Evolutionary conservation across 164 flowering plant species (phyloP).

Genomic region (Akebia trifoliata): DNA sequence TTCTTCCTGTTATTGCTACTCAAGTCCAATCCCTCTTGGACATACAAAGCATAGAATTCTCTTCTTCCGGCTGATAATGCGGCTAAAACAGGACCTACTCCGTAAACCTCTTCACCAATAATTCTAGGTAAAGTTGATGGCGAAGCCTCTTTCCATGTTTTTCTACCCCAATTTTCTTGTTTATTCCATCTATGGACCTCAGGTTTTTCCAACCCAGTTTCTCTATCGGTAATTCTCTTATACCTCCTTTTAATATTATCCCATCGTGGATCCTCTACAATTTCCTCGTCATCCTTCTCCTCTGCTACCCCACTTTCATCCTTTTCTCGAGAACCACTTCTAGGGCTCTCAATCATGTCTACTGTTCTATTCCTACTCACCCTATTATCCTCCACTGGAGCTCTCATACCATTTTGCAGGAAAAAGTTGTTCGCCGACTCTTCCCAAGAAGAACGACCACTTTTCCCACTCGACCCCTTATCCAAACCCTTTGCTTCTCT

Average conservation of each 20-base stretch:
- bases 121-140: slow-evolving; percentile 69
- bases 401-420: slow-evolving; percentile 11
- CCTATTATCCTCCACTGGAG: slow-evolving; percentile 10
- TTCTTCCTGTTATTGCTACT: slow-evolving; percentile 75
- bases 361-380: slow-evolving; percentile 14
- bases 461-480: slow-evolving; percentile 14
- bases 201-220: slow-evolving; percentile 37
- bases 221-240: slow-evolving; percentile 24
- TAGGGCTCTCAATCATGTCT: slow-evolving; percentile 10
- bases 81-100: slow-evolving; percentile 94
- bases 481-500: slow-evolving; percentile 27
- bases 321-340: slow-evolving; percentile 9
- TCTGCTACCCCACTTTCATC: slow-evolving; percentile 22
- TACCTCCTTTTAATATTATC: slow-evolving; percentile 43
- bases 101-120: slow-evolving; percentile 84
- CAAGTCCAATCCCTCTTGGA: slow-evolving; percentile 86
- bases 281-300: slow-evolving; percentile 35
- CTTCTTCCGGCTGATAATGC: slow-evolving; percentile 77
- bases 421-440: slow-evolving; percentile 39
- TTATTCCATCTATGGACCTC: slow-evolving; percentile 61
- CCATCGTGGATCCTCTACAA: slow-evolving; percentile 64
- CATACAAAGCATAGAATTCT: slow-evolving; percentile 71
- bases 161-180: slow-evolving; percentile 78
- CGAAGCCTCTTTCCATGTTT: slow-evolving; percentile 72
- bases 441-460: slow-evolving; percentile 49